Percentiles rank a stretch among this genome's conserved stretches.
phyloP scores from a whole-genome alignment of 306 rosid genomes.

The Echinosophora koreensis region DNA sequence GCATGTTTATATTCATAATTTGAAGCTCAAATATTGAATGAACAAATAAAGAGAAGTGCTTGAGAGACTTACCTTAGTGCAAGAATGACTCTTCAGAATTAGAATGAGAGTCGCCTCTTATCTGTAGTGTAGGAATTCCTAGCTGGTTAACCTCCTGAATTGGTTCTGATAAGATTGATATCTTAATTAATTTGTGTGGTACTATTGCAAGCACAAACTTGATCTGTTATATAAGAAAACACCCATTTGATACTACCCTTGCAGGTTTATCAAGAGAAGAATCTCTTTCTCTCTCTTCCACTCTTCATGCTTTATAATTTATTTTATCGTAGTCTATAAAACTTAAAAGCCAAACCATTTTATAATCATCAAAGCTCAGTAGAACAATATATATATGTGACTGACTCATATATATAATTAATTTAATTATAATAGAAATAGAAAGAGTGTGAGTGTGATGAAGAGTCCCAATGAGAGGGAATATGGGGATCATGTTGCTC shows the following conservation, averaged over 20 bases:
- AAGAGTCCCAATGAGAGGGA: conserved; percentile 76
- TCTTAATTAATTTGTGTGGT: conserved; percentile 15
- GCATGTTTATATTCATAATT: conserved; percentile 26
- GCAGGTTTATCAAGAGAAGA: conserved; percentile 37
- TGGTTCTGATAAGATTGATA: conserved; percentile 38
- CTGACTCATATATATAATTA: conserved; percentile 24
- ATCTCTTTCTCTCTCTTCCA: conserved; percentile 51
- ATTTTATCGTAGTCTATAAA: conserved; percentile 53
- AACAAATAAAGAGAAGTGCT: not conserved
- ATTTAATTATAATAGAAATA: not conserved
- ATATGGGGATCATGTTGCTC: conserved; percentile 65
- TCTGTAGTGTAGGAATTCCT: not conserved
- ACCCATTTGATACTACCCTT: too few relatives aligned
- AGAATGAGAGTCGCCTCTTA: conserved; percentile 17
- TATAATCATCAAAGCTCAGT: conserved; percentile 29
- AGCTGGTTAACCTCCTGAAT: conserved; percentile 37
- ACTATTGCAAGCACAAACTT: conserved; percentile 38
- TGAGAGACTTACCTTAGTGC: conserved; percentile 42
- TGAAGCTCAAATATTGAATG: not conserved
- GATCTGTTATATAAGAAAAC: conserved; percentile 51
- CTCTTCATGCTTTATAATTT: conserved; percentile 46
- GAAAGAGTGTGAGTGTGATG: conserved; percentile 42
- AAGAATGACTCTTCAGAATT: conserved; percentile 23
- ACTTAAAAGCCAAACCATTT: conserved; percentile 34
- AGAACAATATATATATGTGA: not conserved